These are phyloP conservation scores for Cercospora brassicicola DNA, from an alignment of 2,329 filamentous ascomycete genomes.

Conservation along the genomic window DNA sequence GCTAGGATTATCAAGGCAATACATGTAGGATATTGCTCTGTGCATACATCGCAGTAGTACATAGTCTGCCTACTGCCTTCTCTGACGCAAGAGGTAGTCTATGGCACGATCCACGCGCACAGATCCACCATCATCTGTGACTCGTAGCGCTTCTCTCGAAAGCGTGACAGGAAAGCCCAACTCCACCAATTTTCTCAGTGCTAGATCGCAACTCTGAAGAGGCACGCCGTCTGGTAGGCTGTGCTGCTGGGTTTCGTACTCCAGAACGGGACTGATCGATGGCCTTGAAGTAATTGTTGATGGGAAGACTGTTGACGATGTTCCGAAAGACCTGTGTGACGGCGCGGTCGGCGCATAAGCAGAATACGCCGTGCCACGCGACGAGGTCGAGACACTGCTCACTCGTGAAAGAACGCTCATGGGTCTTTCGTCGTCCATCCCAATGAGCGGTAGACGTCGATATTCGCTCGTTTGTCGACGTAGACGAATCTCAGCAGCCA, in stretches of 20 bases:
- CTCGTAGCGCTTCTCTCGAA: slow-evolving; percentile 58
- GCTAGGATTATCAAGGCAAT: not conserved
- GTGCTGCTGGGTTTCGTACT: slow-evolving; percentile 17
- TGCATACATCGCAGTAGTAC: not conserved
- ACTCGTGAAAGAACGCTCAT: slow-evolving; percentile 37
- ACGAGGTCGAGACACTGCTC: slow-evolving; percentile 19
- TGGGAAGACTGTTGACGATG: not conserved
- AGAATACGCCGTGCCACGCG: not conserved
- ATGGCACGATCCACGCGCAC: slow-evolving; percentile 60
- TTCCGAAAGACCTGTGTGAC: not conserved
- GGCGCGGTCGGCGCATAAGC: not conserved
- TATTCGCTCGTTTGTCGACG: slow-evolving; percentile 41
- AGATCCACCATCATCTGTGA: slow-evolving; percentile 61
- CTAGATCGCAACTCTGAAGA: slow-evolving; percentile 47
- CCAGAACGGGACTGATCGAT: slow-evolving; percentile 35
- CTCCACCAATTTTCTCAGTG: slow-evolving; percentile 58
- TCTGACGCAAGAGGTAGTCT: slow-evolving; percentile 52
- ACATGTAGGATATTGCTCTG: not conserved
- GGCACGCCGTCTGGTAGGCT: not conserved
- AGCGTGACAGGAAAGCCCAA: slow-evolving; percentile 60
- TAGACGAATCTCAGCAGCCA: slow-evolving; percentile 47
- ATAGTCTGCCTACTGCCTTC: not conserved
- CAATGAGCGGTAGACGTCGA: slow-evolving; percentile 41
- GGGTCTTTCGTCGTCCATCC: slow-evolving; percentile 40
- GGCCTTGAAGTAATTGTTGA: slow-evolving; percentile 11